A percentile compares a stretch with the other conserved stretches of the same genome.
Conservation (phyloP, 768 basidiomycete species). For the Hygrophoropsis aurantiaca region DNA sequence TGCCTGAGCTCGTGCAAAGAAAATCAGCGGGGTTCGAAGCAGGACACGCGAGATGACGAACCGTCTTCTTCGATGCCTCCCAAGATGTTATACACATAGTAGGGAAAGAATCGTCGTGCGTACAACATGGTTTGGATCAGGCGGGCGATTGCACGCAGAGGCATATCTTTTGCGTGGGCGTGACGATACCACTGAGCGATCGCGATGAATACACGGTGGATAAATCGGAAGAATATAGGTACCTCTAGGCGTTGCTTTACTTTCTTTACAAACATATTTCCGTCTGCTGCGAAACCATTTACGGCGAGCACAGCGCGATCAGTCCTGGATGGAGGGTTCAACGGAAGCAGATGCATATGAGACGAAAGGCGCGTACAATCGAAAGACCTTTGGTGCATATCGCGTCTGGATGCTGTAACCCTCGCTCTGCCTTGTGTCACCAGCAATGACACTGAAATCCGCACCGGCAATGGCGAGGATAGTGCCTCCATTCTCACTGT, state of each 20-base stretch:
- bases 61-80: constrained; percentile 97
- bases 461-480: constrained; percentile 94
- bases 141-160: constrained; percentile 94
- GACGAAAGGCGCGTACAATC: constrained; percentile 60
- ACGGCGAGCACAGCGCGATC: constrained; percentile 92
- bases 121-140: constrained; percentile 99
- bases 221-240: constrained; percentile 20
- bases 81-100: constrained; percentile 96
- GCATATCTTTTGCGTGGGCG: constrained; percentile 96
- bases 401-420: constrained; percentile 98
- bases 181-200: constrained; percentile 88
- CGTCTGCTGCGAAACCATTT: constrained; percentile 97
- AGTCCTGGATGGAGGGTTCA: constrained; percentile 51
- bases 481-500: constrained; percentile 92
- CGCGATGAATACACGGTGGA: not conserved
- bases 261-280: constrained; percentile 96
- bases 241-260: constrained; percentile 96
- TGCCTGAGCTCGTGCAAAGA: constrained; percentile 49
- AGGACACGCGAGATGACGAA: constrained; percentile 37
- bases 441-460: constrained; percentile 92
- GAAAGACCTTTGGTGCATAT: constrained; percentile 94
- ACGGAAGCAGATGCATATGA: not conserved
- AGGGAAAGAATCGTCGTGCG: constrained; percentile 94
- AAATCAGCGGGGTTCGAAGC: constrained; percentile 4
- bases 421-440: constrained; percentile 94